Evolutionary conservation across 208 protist genomes (phyloP).

Genomic region (Angomonas ambiguus): DNA sequence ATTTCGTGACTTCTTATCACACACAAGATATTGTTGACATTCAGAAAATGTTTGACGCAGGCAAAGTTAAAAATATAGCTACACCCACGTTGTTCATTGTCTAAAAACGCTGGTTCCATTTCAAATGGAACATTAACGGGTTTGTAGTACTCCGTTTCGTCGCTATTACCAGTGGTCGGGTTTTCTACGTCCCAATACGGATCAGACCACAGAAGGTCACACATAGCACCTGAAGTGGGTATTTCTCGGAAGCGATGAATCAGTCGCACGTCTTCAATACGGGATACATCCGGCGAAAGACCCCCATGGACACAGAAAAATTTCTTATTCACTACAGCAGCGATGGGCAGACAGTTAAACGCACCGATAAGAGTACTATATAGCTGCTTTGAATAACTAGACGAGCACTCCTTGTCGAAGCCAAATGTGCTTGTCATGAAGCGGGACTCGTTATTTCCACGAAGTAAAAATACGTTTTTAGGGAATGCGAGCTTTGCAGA

Average conservation of each 20-base stretch:
- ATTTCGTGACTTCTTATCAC: constrained; percentile 96
- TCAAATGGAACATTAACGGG: constrained; percentile 56
- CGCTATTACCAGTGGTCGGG: constrained; percentile 86
- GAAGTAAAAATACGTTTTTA: constrained; percentile 86
- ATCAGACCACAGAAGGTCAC: constrained; percentile 99
- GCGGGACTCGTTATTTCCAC: constrained; percentile 90
- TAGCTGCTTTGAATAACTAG: constrained; percentile 85
- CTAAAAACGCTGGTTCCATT: constrained; percentile 47
- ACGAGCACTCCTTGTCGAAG: constrained; percentile 92
- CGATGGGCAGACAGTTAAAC: constrained; percentile 98
- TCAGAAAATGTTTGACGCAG: constrained; percentile 88
- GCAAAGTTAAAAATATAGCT: constrained; percentile 86
- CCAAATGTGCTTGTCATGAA: constrained; percentile 89
- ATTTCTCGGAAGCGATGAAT: constrained; percentile 97
- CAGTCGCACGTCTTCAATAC: constrained; percentile 90
- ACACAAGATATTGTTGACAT: constrained; percentile 93
- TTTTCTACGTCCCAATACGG: constrained; percentile 93
- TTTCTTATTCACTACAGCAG: constrained; percentile 96
- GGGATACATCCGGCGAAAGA: constrained; percentile 94
- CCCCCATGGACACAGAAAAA: constrained; percentile 99
- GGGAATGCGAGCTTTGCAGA: constrained; percentile 93
- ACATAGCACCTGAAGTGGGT: constrained; percentile 96
- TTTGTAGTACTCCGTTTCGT: constrained; percentile 48
- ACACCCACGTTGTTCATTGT: constrained; percentile 67
- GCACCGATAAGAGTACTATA: constrained; percentile 36